Evolutionary conservation across 805 yeast genomes (phyloP).

Genomic region (Candida incommunis): DNA sequence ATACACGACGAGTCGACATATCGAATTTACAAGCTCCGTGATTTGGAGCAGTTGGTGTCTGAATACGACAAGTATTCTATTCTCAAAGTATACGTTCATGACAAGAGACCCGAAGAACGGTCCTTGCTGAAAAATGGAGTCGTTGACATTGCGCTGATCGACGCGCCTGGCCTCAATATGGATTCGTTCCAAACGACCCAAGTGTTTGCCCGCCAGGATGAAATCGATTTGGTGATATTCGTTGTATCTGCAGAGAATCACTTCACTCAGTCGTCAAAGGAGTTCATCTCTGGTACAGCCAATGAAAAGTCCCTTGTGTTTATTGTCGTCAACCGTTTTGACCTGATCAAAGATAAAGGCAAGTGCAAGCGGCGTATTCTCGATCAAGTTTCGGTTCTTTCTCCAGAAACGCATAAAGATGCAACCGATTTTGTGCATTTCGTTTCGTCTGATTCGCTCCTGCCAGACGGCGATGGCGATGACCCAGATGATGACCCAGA

Average conservation of each 20-base stretch:
- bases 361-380: constrained; percentile 65
- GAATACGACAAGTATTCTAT: constrained; percentile 58
- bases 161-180: constrained; percentile 93
- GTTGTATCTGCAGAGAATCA: constrained; percentile 96
- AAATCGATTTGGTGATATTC: constrained; percentile 88
- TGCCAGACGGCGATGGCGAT: constrained; percentile 24
- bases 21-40: constrained; percentile 36
- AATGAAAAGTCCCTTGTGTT: constrained; percentile 84
- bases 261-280: constrained; percentile 86
- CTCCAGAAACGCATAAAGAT: constrained; percentile 85
- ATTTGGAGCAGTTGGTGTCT: constrained; percentile 56
- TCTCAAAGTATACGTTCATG: constrained; percentile 71
- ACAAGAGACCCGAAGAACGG: constrained; percentile 47
- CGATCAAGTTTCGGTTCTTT: constrained; percentile 69
- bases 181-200: constrained; percentile 91
- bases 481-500: constrained; percentile 18
- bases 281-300: constrained; percentile 81
- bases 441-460: constrained; percentile 49
- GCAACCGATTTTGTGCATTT: constrained; percentile 89
- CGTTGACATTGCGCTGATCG: constrained; percentile 82
- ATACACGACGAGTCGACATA: constrained; percentile 52
- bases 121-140: constrained; percentile 79
- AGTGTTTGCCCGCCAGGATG: constrained; percentile 91
- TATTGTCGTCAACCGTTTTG: constrained; percentile 88
- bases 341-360: constrained; percentile 66